phyloP scores from a whole-genome alignment of 2,329 filamentous ascomycete genomes.

The Neopestalotiopsis sp. region DNA sequence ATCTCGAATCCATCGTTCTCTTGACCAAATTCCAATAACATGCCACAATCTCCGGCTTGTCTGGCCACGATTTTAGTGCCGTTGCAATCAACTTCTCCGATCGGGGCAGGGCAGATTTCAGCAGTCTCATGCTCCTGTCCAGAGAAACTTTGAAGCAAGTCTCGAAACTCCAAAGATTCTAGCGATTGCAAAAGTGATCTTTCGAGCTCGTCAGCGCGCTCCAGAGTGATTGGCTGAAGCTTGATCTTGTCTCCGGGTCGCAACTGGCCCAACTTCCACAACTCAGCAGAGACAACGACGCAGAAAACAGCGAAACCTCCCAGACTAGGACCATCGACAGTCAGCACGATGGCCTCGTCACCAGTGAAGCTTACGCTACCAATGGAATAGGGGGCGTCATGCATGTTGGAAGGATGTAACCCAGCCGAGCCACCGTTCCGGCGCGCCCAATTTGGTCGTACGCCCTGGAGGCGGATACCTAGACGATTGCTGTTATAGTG shows the following conservation, averaged over 20 bases:
- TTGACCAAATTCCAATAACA: conserved; percentile 24
- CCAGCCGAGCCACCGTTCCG: conserved; percentile 43
- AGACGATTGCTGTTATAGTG: conserved; percentile 48
- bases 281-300: conserved; percentile 42
- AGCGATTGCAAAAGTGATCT: conserved; percentile 29
- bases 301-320: conserved; percentile 48
- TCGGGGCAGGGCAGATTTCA: background rate
- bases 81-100: conserved; percentile 17
- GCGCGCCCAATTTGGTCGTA: conserved; percentile 44
- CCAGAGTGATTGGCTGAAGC: conserved; percentile 36
- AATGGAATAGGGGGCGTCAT: conserved; percentile 45
- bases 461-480: conserved; percentile 45
- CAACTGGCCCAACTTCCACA: conserved; percentile 50
- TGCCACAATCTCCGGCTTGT: conserved; percentile 26
- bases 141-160: too few relatives aligned
- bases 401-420: conserved; percentile 47
- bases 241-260: conserved; percentile 44
- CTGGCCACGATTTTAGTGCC: background rate
- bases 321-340: conserved; percentile 46
- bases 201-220: conserved; percentile 29
- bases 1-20: conserved; percentile 26
- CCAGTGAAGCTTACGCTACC: conserved; percentile 50
- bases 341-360: conserved; percentile 45
- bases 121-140: background rate
- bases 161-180: too few relatives aligned